phyloP scores from a whole-genome alignment of 768 basidiomycete species.

The Hortiboletus campestris region DNA sequence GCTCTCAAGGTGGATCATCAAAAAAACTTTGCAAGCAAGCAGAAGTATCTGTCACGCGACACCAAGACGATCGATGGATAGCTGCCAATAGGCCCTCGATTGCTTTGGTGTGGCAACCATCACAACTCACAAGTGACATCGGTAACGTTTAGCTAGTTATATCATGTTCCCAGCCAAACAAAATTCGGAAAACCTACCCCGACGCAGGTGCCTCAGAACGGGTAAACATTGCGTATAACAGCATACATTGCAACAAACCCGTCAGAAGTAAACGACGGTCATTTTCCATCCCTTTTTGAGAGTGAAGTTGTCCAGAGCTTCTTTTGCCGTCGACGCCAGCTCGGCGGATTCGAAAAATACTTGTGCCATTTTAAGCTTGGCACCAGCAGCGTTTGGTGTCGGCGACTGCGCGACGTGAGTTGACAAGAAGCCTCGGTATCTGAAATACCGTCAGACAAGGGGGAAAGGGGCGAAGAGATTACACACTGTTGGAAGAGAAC shows the following conservation, averaged over 20 bases:
- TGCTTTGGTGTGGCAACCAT: background rate
- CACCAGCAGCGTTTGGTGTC: constrained; percentile 61
- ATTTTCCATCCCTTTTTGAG: constrained; percentile 86
- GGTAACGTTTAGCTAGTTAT: background rate
- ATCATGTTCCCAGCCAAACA: background rate
- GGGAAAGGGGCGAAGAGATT: background rate
- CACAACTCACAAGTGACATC: background rate
- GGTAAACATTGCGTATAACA: constrained; percentile 3
- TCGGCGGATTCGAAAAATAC: constrained; percentile 75
- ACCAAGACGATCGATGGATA: background rate
- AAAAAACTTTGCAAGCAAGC: background rate
- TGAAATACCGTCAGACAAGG: constrained; percentile 28
- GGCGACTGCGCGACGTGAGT: constrained; percentile 70
- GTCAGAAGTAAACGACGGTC: constrained; percentile 66
- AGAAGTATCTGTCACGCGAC: background rate
- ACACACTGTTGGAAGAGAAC: constrained; percentile 92
- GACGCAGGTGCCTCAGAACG: constrained; percentile 42
- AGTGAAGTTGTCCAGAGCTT: constrained; percentile 80
- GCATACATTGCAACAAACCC: constrained; percentile 13
- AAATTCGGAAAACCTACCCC: background rate
- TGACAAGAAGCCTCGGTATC: constrained; percentile 80
- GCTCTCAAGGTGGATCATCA: background rate
- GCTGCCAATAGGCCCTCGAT: background rate
- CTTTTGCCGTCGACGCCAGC: constrained; percentile 74
- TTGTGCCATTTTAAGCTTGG: constrained; percentile 76